These are phyloP conservation scores for Athelia psychrophila DNA, from an alignment of 1,284 basidiomycete genomes.

Conservation along the genomic window DNA sequence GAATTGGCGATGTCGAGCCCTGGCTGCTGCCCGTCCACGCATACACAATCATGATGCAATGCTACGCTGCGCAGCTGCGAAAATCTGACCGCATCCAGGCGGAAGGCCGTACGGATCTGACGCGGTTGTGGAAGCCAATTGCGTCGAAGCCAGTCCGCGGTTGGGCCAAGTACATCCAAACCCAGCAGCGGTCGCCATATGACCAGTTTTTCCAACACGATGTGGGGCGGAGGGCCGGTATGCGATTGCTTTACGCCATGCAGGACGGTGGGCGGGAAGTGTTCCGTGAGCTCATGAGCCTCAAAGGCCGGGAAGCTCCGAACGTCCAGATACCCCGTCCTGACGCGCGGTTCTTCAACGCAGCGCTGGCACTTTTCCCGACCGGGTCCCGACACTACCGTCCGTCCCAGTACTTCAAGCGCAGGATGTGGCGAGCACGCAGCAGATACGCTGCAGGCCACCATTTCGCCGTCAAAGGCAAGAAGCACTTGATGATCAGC, in stretches of 20 bases:
- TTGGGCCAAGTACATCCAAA: not conserved
- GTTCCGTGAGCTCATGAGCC: constrained; percentile 5
- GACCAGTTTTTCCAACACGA: too few species aligned
- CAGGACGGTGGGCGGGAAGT: constrained; percentile 4
- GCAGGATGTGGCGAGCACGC: not conserved
- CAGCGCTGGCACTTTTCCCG: constrained; percentile 49
- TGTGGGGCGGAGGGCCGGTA: not conserved
- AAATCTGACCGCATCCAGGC: constrained; percentile 24
- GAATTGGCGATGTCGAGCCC: constrained; percentile 26
- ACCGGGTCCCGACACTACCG: constrained; percentile 7
- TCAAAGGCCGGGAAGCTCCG: constrained; percentile 6
- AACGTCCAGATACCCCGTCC: constrained; percentile 37
- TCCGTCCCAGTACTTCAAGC: not conserved
- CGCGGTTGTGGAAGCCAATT: not conserved
- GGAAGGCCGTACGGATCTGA: constrained; percentile 8
- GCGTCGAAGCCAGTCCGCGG: not conserved
- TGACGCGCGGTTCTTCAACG: constrained; percentile 69
- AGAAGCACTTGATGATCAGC: constrained; percentile 32
- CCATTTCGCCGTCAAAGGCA: not conserved
- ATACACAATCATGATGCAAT: constrained; percentile 70
- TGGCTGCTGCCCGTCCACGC: constrained; percentile 66
- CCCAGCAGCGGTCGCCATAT: not conserved
- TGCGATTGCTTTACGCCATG: constrained; percentile 5
- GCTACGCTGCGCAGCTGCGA: constrained; percentile 52
- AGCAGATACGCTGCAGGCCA: not conserved